Percentiles rank a stretch among this genome's conserved stretches.
Conservation (phyloP, 768 basidiomycete genomes). For the Russula vinacea region DNA sequence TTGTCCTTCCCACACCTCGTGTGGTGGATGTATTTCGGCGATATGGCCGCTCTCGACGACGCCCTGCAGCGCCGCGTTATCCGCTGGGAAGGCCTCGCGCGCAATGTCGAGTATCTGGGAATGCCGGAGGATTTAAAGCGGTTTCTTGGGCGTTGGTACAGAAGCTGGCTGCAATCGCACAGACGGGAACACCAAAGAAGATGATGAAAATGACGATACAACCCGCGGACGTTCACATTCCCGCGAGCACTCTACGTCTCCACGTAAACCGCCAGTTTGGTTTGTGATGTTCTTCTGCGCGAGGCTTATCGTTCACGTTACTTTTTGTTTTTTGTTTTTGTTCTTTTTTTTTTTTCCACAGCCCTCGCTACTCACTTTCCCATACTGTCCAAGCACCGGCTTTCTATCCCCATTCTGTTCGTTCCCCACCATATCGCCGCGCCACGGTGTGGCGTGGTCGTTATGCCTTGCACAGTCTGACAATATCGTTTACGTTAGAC, state of each 20-base stretch:
- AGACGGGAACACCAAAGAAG: slow-evolving; percentile 7
- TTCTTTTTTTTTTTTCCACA: background rate
- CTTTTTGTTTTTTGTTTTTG: background rate
- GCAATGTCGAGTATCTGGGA: slow-evolving; percentile 86
- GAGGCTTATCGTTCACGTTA: background rate
- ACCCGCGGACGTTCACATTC: slow-evolving; percentile 16
- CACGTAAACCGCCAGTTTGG: slow-evolving; percentile 9
- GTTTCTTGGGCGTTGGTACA: slow-evolving; percentile 74
- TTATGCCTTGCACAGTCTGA: background rate
- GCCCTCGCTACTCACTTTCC: background rate
- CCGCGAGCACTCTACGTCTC: slow-evolving; percentile 17
- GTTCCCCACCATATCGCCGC: background rate
- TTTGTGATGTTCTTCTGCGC: background rate
- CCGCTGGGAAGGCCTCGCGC: slow-evolving; percentile 83
- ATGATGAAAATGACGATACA: slow-evolving; percentile 11
- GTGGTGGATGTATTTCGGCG: slow-evolving; percentile 83
- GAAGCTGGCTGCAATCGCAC: slow-evolving; percentile 49
- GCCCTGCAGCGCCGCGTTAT: slow-evolving; percentile 62
- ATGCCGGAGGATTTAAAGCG: slow-evolving; percentile 72
- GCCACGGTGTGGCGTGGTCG: background rate
- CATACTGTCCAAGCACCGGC: slow-evolving; percentile 2
- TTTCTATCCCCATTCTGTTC: background rate
- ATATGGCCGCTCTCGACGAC: slow-evolving; percentile 59
- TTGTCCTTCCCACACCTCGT: slow-evolving; percentile 67
- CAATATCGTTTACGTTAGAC: slow-evolving; percentile 14